A percentile compares a stretch with the other conserved stretches of the same genome.
Conservation (phyloP, 2,329 filamentous ascomycete genomes). For the Coleophoma cylindrospora region DNA sequence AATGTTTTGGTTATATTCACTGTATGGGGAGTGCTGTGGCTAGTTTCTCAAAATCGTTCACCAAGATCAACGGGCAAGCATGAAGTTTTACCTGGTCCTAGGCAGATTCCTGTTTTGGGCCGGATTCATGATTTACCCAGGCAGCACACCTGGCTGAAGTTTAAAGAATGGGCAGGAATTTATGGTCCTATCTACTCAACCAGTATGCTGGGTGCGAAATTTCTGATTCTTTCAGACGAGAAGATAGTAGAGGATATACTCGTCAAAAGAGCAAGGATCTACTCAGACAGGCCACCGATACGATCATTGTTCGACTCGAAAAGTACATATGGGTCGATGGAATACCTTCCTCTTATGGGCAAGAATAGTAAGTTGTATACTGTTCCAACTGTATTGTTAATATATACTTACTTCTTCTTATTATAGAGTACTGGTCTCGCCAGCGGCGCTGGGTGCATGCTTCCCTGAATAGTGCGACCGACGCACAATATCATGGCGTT, state of each 20-base stretch:
- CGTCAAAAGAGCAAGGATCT: conserved; percentile 32
- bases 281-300: conserved; percentile 29
- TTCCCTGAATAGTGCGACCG: conserved; percentile 28
- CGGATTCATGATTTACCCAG: conserved; percentile 41
- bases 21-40: too few species aligned
- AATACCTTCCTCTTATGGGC: too few species aligned
- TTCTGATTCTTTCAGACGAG: conserved; percentile 41
- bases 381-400: conserved; percentile 20
- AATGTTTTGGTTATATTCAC: too few species aligned
- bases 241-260: conserved; percentile 36
- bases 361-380: too few species aligned
- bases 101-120: neutral
- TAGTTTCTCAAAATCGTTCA: too few species aligned
- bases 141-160: conserved; percentile 42
- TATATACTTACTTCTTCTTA: conserved; percentile 23
- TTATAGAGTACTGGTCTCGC: conserved; percentile 39
- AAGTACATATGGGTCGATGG: too few species aligned
- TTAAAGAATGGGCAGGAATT: conserved; percentile 38
- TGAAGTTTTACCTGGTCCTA: too few species aligned
- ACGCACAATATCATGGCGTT: too few species aligned
- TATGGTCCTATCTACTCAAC: too few species aligned
- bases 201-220: conserved; percentile 26
- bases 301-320: too few species aligned
- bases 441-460: conserved; percentile 37
- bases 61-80: too few species aligned